Base-by-base conservation (phyloP, 805 yeast genomes). In the Yamadazyma kitorensis region DNA sequence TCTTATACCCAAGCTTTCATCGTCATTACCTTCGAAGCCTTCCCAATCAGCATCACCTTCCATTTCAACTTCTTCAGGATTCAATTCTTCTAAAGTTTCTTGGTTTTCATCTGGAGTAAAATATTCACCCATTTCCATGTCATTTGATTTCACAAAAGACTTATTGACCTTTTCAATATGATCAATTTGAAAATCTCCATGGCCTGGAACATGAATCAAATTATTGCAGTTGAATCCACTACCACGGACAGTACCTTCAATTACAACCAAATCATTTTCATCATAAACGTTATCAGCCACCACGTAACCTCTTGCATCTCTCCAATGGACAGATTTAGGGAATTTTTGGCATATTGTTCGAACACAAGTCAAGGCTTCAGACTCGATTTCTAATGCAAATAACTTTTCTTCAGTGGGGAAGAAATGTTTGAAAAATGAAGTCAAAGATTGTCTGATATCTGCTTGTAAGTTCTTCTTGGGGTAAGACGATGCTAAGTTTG, bases 201-300 rank as follows among this genome's bases (percentile, higher is more conserved):
- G 69, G 1, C 89, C 96, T 4, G 95, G 95, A 20, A 94, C 64
- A 54, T 91, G 96, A 24, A 94, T 76, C 35, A 86, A 60, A 49
- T 88, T 72, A 54, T 89, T 78, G 2, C 84, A 76, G 45, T 79
- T 76, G 59, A 93, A 80, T 0, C 95, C 95, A 29, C 72, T 61
- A 36, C 98, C 98, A 56, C 99, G 76, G 4, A 86, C 87, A 4
- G 78, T 74, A 31, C 98, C 99, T 53, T 80, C 82, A 5, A 93
- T 73, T 5, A 75, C 74, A 24, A 52, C 43, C 3, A 70, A 70
- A 19, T 59, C 60, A 13, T 37, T 26, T 18, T 64, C 36, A 68
- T 74, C 74, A 15, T 55, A 46, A 1, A 84, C 68, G 4, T 59
- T 51, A 45, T 88, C 94, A 2, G 94, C 89, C 7, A 93, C 72